Conservation (phyloP, 306 rosid species). For the Cicer chorassanicum region DNA sequence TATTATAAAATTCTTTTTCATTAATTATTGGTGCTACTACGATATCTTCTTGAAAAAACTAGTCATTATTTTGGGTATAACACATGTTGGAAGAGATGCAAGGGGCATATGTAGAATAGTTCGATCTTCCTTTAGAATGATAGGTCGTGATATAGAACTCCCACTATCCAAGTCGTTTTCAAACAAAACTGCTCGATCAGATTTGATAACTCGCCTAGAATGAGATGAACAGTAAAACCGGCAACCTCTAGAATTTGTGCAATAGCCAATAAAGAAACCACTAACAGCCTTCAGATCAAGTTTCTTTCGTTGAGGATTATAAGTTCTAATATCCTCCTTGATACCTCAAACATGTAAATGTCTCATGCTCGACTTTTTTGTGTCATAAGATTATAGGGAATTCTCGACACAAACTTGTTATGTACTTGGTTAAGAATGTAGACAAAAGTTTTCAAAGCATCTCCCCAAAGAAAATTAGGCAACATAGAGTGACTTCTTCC, state of each 20-base stretch:
- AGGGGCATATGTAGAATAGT: too few species aligned
- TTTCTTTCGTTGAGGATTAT: background rate
- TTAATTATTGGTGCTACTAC: too few species aligned
- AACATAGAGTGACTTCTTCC: background rate
- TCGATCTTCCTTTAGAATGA: too few species aligned
- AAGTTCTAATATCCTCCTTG: background rate
- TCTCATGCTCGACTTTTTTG: background rate
- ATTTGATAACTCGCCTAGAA: too few species aligned
- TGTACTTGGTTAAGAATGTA: background rate
- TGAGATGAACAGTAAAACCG: too few species aligned
- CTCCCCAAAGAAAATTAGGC: background rate
- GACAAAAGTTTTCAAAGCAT: background rate
- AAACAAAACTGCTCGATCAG: too few species aligned
- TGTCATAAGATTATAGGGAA: background rate
- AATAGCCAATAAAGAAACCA: background rate
- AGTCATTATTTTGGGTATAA: too few species aligned
- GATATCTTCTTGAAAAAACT: too few species aligned
- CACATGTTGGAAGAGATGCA: too few species aligned
- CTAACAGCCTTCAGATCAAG: background rate
- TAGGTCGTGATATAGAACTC: too few species aligned
- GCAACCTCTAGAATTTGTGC: background rate
- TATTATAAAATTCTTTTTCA: too few species aligned
- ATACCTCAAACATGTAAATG: background rate
- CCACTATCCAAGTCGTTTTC: too few species aligned
- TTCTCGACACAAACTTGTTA: background rate